These are phyloP conservation scores for Colletotrichum gigasporum DNA, from an alignment of 2,329 filamentous ascomycete genomes.

Conservation along the genomic window DNA sequence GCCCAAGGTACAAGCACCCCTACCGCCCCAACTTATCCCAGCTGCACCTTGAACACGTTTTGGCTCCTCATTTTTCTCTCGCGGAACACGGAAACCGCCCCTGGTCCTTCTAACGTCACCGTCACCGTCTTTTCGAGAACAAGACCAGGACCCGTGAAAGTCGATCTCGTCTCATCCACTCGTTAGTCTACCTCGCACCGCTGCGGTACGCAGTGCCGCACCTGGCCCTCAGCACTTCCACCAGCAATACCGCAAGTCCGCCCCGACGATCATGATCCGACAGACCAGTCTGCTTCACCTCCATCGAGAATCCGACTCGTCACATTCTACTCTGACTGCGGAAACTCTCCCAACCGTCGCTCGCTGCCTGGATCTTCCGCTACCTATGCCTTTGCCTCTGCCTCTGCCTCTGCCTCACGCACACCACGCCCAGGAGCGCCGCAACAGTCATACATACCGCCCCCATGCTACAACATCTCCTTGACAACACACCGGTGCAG, in stretches of 20 bases:
- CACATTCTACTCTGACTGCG: neutral
- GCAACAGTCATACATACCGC: neutral
- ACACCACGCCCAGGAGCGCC: neutral
- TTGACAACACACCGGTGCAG: slow-evolving; percentile 29
- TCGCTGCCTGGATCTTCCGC: neutral
- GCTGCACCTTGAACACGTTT: slow-evolving; percentile 27
- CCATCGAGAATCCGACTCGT: slow-evolving; percentile 22
- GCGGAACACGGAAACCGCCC: slow-evolving; percentile 27
- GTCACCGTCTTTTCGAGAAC: slow-evolving; percentile 32
- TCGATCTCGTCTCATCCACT: slow-evolving; percentile 20
- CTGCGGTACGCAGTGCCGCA: neutral
- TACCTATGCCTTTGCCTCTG: no score
- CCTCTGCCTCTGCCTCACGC: no score
- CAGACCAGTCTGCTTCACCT: slow-evolving; percentile 6
- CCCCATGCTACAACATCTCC: slow-evolving; percentile 7
- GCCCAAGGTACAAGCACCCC: no score
- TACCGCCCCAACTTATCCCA: slow-evolving; percentile 12
- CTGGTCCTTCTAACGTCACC: slow-evolving; percentile 29
- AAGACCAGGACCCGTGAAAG: slow-evolving; percentile 8
- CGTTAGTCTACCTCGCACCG: neutral
- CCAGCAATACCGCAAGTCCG: neutral
- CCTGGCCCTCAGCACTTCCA: neutral
- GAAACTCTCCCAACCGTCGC: no score
- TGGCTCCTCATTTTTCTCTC: slow-evolving; percentile 29
- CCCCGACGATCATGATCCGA: slow-evolving; percentile 18